Base-by-base conservation (phyloP, 805 yeast genomes). In the Priceomyces medius region DNA sequence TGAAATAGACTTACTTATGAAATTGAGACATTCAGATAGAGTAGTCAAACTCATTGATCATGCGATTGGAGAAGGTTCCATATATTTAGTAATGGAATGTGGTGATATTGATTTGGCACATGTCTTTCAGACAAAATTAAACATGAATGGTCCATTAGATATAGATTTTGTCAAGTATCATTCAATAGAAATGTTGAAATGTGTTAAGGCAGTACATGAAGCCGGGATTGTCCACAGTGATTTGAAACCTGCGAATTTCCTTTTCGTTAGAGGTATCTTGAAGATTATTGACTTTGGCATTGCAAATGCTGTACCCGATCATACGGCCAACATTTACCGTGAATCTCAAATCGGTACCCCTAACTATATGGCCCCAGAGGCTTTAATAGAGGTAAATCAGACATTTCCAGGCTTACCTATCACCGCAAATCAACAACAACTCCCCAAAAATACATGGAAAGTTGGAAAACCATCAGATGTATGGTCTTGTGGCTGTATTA, bases 291-390 rank as follows among this genome's bases (percentile, higher is more conserved):
- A 91, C 64, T 93, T 91, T 73, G 99, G 99, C 12, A 86, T 86
- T 36, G 88, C 98, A n/a, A 86, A 90, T 63, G 88, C 91, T 0
- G 88, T 93, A 1, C 93, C 95, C 1, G 97, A 90, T 40, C 87
- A 88, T 55, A 91, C 98, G 0, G 81, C 87, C 16, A 91, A 93
- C 53, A 79, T 91, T 14, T 90, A 90, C 56, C 74, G 97, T 43
- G 95, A 88, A 45, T 78, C 88, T 4, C 97, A 88, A 58, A 84
- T 89, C 39, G 99, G 99, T 3, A 91, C 99, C 0, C 96, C 97
- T 2, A 88, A 86, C 59, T 93, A 91, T 60, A 93, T 91, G 98
- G 97, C 99, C 0, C 99, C 99, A 0, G 99, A 91, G 61, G 87
- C 97, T 0, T 66, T 91, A 44, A 73, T 84, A 34, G 95, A 85